Evolutionary conservation across 257 asterid genomes (phyloP).

Genomic region (Pogostemon cablin): DNA sequence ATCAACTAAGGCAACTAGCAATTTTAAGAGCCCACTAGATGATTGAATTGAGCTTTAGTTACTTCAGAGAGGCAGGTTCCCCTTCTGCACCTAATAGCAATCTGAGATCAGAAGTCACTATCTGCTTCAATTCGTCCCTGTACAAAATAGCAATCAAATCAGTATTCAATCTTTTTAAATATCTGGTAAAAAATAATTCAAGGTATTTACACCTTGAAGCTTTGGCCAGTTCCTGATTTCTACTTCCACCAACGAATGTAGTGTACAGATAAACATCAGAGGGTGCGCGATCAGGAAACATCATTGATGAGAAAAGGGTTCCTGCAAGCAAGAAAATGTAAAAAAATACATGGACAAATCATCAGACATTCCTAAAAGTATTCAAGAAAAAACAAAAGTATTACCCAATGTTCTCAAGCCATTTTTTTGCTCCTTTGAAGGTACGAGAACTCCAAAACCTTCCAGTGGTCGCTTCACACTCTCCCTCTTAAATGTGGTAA

Average conservation of each 20-base stretch:
- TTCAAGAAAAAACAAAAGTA: constrained; percentile 24
- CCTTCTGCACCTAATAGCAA: constrained; percentile 86
- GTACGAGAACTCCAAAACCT: constrained; percentile 96
- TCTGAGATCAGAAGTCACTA: constrained; percentile 79
- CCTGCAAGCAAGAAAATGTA: constrained; percentile 49
- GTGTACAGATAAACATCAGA: constrained; percentile 76
- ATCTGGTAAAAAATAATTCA: not conserved
- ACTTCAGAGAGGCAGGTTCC: constrained; percentile 75
- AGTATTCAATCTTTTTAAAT: no score
- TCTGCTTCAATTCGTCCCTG: constrained; percentile 76
- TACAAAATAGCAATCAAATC: constrained; percentile 19
- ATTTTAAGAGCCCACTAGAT: constrained; percentile 16
- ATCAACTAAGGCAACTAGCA: constrained; percentile 17
- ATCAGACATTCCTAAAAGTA: constrained; percentile 23
- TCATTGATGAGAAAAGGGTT: constrained; percentile 88
- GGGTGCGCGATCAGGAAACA: constrained; percentile 98
- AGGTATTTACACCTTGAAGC: constrained; percentile 61
- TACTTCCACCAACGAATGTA: constrained; percentile 90
- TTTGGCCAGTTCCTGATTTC: constrained; percentile 81
- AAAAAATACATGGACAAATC: constrained; percentile 24
- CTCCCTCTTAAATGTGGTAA: constrained; percentile 77
- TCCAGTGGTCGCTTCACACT: constrained; percentile 79
- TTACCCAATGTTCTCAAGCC: constrained; percentile 85
- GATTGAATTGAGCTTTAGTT: constrained; percentile 29
- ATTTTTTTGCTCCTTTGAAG: constrained; percentile 82